phyloP scores from a whole-genome alignment of 2,329 filamentous ascomycete species.

The Fonsecaea multimorphosa region DNA sequence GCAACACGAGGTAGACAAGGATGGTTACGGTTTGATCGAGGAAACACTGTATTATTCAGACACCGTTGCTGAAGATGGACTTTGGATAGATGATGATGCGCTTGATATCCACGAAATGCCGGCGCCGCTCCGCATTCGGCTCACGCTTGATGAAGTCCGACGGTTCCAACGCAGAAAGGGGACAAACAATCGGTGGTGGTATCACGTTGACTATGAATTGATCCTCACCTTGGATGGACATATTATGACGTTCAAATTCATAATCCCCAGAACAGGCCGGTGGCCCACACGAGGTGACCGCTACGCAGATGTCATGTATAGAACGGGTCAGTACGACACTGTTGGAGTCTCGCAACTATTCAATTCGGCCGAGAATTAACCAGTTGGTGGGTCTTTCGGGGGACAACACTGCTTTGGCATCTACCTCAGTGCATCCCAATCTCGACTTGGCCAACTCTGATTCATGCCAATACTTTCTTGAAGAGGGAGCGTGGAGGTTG shows the following conservation, averaged over 20 bases:
- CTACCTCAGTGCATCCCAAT: not conserved
- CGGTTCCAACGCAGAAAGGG: not conserved
- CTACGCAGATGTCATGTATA: not conserved
- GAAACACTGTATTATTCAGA: constrained; percentile 6
- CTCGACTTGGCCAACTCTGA: no score
- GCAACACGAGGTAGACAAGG: not conserved
- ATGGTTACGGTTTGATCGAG: not conserved
- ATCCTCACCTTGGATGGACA: constrained; percentile 3
- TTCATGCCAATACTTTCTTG: no score
- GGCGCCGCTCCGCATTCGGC: not conserved
- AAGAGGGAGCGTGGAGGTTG: no score
- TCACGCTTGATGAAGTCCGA: not conserved
- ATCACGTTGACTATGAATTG: constrained; percentile 18
- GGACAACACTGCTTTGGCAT: not conserved
- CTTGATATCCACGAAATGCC: not conserved
- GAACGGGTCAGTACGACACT: not conserved
- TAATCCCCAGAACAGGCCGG: constrained; percentile 8
- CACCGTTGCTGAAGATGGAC: not conserved
- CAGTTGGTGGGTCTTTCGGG: not conserved
- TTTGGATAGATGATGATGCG: constrained; percentile 7
- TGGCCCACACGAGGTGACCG: not conserved
- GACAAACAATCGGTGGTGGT: not conserved
- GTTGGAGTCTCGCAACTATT: not conserved
- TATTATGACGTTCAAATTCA: constrained; percentile 14
- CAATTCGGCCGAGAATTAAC: not conserved